These are phyloP conservation scores for Podaxis sp. DNA, from an alignment of 768 basidiomycete species.

Conservation along the genomic window DNA sequence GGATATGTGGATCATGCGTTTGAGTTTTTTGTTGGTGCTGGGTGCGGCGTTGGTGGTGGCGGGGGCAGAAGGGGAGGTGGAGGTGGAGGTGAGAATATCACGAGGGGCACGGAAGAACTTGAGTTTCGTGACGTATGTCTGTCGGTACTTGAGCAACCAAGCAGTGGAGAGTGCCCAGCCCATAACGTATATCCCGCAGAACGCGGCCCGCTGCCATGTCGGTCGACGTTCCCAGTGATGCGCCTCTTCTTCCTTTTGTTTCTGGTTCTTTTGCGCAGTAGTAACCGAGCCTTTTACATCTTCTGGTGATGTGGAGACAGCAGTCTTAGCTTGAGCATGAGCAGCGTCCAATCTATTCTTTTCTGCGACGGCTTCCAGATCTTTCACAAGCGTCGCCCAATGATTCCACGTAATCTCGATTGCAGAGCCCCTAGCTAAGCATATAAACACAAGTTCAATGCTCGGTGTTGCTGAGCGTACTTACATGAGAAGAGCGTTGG, in stretches of 20 bases:
- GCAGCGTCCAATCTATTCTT: slow-evolving; percentile 12
- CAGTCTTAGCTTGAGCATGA: not conserved
- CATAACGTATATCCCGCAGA: slow-evolving; percentile 29
- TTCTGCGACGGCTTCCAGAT: slow-evolving; percentile 21
- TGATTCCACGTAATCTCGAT: slow-evolving; percentile 34
- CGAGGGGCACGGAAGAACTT: slow-evolving; percentile 30
- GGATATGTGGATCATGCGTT: slow-evolving; percentile 6
- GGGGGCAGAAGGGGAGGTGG: not conserved
- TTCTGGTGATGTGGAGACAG: slow-evolving; percentile 9
- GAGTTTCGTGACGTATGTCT: slow-evolving; percentile 22
- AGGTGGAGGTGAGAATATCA: slow-evolving; percentile 22
- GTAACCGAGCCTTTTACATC: not conserved
- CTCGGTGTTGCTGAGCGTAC: not conserved
- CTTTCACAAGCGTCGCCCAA: slow-evolving; percentile 26
- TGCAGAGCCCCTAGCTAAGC: slow-evolving; percentile 23
- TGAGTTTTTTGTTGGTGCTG: not conserved
- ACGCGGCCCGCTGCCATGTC: slow-evolving; percentile 30
- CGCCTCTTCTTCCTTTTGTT: not conserved
- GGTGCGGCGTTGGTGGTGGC: not conserved
- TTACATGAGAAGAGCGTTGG: slow-evolving; percentile 12
- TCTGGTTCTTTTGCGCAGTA: not conserved
- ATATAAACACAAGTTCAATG: not conserved
- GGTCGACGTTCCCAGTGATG: slow-evolving; percentile 29
- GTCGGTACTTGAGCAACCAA: slow-evolving; percentile 19
- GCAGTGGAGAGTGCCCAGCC: slow-evolving; percentile 28